A percentile compares a stretch with the other conserved stretches of the same genome.
These are phyloP conservation scores for Phytomonas francai DNA, from an alignment of 208 protist genomes.

Conservation along the genomic window DNA sequence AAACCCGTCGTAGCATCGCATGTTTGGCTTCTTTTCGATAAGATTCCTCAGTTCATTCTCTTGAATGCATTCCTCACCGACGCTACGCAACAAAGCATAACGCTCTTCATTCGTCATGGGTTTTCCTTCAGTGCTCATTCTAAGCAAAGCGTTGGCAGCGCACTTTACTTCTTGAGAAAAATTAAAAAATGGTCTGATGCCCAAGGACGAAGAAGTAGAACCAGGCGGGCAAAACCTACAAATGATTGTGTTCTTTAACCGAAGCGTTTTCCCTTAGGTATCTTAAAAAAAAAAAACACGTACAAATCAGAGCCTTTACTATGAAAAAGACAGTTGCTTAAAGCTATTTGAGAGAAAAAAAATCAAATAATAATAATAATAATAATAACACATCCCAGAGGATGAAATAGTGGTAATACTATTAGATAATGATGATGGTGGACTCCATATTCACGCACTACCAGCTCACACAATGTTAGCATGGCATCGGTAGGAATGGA, in stretches of 20 bases:
- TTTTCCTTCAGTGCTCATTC: background rate
- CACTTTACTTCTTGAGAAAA: conserved; percentile 1
- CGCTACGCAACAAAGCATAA: conserved; percentile 77
- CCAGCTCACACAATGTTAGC: background rate
- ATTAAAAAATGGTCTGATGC: background rate
- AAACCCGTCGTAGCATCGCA: conserved; percentile 98
- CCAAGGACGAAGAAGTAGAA: conserved; percentile 11
- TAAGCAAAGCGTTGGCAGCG: background rate
- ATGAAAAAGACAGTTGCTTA: background rate
- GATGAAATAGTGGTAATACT: conserved; percentile 2
- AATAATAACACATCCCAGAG: conserved; percentile 6
- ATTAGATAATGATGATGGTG: background rate
- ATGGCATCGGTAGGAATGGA: background rate
- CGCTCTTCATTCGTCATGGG: conserved; percentile 36
- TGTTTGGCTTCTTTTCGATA: conserved; percentile 87
- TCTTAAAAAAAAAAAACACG: conserved; percentile 1
- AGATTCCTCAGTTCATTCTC: conserved; percentile 89
- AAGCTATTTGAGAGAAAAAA: conserved; percentile 12
- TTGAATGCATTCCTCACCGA: conserved; percentile 96
- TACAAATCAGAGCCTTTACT: conserved; percentile 2
- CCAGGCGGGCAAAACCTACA: conserved; percentile 4
- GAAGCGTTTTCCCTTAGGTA: conserved; percentile 12
- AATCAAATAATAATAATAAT: conserved; percentile 10
- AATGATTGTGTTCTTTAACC: background rate
- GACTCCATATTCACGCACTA: background rate